Evolutionary conservation across 148 eudicot species (phyloP).

Genomic region (Polygonum aviculare): DNA sequence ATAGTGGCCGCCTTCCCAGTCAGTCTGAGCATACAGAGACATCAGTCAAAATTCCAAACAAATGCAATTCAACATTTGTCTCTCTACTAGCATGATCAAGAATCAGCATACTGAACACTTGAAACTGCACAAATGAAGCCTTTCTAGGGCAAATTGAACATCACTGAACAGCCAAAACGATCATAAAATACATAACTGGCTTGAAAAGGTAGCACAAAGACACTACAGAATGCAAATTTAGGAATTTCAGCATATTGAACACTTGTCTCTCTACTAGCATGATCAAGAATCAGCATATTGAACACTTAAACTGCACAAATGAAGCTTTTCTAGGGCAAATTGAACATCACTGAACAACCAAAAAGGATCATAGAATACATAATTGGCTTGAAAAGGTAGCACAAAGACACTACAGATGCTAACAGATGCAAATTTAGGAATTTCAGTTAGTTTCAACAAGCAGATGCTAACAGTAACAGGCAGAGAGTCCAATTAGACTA

Average conservation of each 20-base stretch:
- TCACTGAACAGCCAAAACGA: not conserved
- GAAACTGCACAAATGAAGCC: not conserved
- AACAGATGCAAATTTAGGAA: not conserved
- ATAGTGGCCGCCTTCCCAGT: conserved; percentile 52
- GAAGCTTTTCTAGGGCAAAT: not conserved
- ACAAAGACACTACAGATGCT: not conserved
- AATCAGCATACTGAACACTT: not conserved
- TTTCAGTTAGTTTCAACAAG: not conserved
- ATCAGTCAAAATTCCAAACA: not conserved
- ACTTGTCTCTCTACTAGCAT: not conserved
- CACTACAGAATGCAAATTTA: not conserved
- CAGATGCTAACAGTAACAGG: not conserved
- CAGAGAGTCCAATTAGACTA: not conserved
- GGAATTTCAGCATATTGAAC: not conserved
- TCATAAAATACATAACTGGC: not conserved
- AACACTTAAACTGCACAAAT: not conserved
- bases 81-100: not conserved
- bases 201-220: too few species aligned
- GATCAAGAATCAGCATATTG: too few species aligned
- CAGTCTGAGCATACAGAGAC: conserved; percentile 25
- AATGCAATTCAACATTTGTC: not conserved
- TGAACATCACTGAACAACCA: not conserved
- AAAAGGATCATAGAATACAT: not conserved
- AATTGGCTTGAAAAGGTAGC: not conserved
- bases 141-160: not conserved